Evolutionary conservation across 768 basidiomycete species (phyloP), one percentile per base, ranked within the genome.

Genomic region (Podaxis sp.): DNA sequence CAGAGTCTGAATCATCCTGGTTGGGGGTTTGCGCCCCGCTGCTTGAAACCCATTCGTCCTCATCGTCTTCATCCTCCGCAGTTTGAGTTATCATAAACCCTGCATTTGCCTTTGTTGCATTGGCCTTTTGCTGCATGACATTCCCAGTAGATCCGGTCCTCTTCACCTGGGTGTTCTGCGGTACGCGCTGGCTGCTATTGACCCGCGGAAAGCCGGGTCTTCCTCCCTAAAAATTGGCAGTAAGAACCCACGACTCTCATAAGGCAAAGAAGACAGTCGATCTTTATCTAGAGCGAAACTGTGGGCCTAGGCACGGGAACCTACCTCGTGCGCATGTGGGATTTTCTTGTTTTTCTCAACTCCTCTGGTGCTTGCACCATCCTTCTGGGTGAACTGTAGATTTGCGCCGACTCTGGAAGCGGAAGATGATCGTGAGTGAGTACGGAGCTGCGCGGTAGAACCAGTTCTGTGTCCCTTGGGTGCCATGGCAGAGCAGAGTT

Each of bases 31-130:
- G 88, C 0, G 84, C 87, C 6, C 88, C 90, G 68, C 89, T 91
- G 70, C 87, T 90, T 28, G 90, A 92, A 0, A 89, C 81, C 89
- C 89, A 92, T 61, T 85, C 90, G 60, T 90, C 88, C 11, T 89
- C 88, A 63, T 85, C 85, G 12, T 76, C 76, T 15, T 77, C 78
- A 24, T 70, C 67, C 26, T 74, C 80, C 44, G 74, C 76, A 33
- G 82, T 76, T 56, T 79, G 82, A 8, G 87, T 78, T 61, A 89
- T 79, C 12, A 83, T 83, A 69, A 91, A 90, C 4, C 84, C 87
- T 24, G 76, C 69, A 69, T 84, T 87, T 11, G 74, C 70, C 66
- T 74, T 76, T 60, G 64, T 69, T 3, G 71, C 74, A 44, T 72
- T 73, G n/a, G 66, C 36, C 63, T 75, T 75, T 30, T 65, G 64